A percentile compares a stretch with the other conserved stretches of the same genome.
Conservation (phyloP, 306 rosid species). For the Trifolium fragiferum region DNA sequence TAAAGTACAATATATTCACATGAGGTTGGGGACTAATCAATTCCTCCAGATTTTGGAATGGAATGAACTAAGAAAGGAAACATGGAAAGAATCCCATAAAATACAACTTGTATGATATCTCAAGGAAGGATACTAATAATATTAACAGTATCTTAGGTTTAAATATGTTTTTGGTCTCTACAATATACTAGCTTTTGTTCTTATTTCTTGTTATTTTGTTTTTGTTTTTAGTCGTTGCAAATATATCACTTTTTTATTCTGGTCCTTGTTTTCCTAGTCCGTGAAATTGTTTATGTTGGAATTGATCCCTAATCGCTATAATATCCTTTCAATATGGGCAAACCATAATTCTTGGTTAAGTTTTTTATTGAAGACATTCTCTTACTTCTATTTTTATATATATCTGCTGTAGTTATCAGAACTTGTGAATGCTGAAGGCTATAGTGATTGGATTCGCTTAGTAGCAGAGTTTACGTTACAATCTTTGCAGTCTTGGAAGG, state of each 20-base stretch:
- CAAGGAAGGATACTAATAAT: neutral
- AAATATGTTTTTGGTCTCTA: neutral
- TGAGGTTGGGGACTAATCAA: neutral
- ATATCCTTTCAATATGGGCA: neutral
- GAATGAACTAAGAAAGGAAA: neutral
- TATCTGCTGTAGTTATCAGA: constrained; percentile 73
- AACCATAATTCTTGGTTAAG: neutral
- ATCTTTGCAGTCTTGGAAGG: constrained; percentile 98
- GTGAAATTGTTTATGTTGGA: neutral
- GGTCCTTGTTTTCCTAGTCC: too few species aligned
- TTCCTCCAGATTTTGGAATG: neutral
- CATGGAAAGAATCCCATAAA: neutral
- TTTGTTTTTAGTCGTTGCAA: neutral
- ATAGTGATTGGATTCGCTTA: constrained; percentile 90
- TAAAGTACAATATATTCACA: neutral
- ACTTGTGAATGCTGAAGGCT: constrained; percentile 86
- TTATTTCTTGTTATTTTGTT: too few species aligned
- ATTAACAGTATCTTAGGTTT: neutral
- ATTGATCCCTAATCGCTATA: neutral
- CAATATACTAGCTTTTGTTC: neutral
- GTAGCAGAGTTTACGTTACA: constrained; percentile 93
- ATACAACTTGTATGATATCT: neutral
- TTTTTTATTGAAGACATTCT: constrained; percentile 31
- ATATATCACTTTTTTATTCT: neutral
- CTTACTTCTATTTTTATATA: neutral